These are phyloP conservation scores for Flaveria floridana DNA, from an alignment of 140 eudicot species.

Conservation along the genomic window DNA sequence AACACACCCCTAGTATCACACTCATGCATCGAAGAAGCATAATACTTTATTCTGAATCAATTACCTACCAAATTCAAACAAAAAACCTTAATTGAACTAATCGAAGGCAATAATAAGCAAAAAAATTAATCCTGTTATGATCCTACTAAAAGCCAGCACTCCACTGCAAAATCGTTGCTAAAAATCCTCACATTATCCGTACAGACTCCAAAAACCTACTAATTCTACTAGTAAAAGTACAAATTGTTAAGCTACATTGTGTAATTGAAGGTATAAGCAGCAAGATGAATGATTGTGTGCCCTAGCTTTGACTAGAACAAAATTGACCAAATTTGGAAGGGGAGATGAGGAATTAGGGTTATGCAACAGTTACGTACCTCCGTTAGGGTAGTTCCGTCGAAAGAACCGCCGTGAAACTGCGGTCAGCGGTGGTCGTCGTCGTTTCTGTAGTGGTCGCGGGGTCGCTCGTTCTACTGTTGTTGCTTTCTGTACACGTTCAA, in stretches of 20 bases:
- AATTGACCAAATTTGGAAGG: constrained; percentile 17
- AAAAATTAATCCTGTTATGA: constrained; percentile 2
- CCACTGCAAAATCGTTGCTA: constrained; percentile 15
- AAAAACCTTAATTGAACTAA: constrained; percentile 5
- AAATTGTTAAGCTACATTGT: constrained; percentile 14
- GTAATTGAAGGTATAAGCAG: neutral
- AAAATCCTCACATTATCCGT: constrained; percentile 28
- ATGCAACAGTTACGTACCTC: constrained; percentile 8
- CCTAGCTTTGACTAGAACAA: constrained; percentile 36
- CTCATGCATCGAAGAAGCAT: constrained; percentile 21
- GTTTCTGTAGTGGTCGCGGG: constrained; percentile 13
- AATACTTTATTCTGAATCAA: constrained; percentile 17
- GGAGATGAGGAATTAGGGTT: constrained; percentile 10
- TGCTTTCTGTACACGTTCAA: constrained; percentile 27
- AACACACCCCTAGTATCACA: constrained; percentile 25
- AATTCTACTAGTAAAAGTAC: neutral
- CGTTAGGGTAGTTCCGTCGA: neutral
- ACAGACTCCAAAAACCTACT: constrained; percentile 7
- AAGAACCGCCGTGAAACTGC: constrained; percentile 19
- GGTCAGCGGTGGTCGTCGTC: constrained; percentile 32
- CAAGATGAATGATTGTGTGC: constrained; percentile 26
- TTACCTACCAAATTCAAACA: constrained; percentile 27
- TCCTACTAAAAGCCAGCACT: constrained; percentile 19
- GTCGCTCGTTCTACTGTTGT: neutral
- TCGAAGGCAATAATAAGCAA: neutral